Percentiles rank a stretch among this genome's conserved stretches.
Conservation (phyloP, 2,329 filamentous ascomycete genomes). For the Ascocoryne sarcoides region DNA sequence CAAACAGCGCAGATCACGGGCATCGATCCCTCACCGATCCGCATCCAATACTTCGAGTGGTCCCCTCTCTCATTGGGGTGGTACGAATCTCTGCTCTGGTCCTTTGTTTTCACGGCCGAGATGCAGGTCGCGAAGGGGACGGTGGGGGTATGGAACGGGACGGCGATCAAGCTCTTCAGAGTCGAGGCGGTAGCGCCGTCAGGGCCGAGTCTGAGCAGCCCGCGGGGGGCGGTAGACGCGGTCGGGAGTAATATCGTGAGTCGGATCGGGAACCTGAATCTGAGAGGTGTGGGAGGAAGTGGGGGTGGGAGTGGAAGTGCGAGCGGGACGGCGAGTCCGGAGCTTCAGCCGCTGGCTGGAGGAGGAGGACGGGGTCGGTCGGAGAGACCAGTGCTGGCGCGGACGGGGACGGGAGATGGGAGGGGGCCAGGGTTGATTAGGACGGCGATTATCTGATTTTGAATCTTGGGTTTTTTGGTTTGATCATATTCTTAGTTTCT, state of each 20-base stretch:
- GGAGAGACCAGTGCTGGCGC: background rate
- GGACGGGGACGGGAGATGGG: constrained; percentile 5
- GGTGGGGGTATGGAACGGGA: constrained; percentile 91
- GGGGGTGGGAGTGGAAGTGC: background rate
- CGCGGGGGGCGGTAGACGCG: constrained; percentile 84
- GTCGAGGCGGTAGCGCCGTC: constrained; percentile 77
- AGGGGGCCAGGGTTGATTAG: constrained; percentile 1
- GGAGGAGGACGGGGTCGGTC: background rate
- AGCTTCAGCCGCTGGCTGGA: background rate
- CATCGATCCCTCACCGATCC: constrained; percentile 65
- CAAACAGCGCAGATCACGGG: constrained; percentile 55
- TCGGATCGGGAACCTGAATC: constrained; percentile 65
- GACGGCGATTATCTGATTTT: background rate
- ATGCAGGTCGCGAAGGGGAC: constrained; percentile 81
- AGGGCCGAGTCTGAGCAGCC: constrained; percentile 73
- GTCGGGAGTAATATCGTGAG: constrained; percentile 86
- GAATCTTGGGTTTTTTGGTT: too few species aligned
- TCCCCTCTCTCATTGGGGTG: constrained; percentile 81
- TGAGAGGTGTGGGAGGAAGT: constrained; percentile 21
- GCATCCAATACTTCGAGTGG: constrained; percentile 91
- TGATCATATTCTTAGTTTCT: too few species aligned
- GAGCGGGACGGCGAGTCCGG: background rate
- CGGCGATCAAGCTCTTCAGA: constrained; percentile 76
- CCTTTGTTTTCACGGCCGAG: constrained; percentile 83
- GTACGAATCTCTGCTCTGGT: constrained; percentile 94